These are phyloP conservation scores for Blumeria graminis DNA, from an alignment of 2,329 filamentous ascomycete species.

Conservation along the genomic window DNA sequence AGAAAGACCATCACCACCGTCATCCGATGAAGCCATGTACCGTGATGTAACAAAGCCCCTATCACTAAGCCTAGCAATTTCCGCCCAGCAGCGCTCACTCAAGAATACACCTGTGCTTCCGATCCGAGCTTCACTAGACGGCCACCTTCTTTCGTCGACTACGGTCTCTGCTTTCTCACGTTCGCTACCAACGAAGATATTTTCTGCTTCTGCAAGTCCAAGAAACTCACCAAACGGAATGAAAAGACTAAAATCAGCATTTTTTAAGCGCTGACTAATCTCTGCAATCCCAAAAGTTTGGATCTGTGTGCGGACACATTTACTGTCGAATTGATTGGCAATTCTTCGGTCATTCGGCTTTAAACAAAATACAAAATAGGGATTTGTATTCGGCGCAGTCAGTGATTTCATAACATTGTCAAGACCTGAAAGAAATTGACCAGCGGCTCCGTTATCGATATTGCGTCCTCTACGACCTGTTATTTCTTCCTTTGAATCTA, in stretches of 20 bases:
- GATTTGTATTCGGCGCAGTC: conserved; percentile 59
- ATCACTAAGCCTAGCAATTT: conserved; percentile 55
- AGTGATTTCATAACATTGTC: conserved; percentile 81
- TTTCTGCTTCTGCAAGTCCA: conserved; percentile 63
- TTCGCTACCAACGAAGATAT: conserved; percentile 73
- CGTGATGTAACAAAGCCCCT: conserved; percentile 27
- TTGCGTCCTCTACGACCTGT: conserved; percentile 19
- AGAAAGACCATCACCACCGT: conserved; percentile 36
- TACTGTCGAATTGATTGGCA: conserved; percentile 96
- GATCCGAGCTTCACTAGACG: conserved; percentile 68
- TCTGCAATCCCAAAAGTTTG: conserved; percentile 93
- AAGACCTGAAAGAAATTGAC: conserved; percentile 71
- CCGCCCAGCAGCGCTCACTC: conserved; percentile 87
- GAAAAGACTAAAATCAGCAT: conserved; percentile 89
- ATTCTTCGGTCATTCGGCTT: conserved; percentile 95
- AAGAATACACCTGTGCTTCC: conserved; percentile 88
- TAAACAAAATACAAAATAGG: conserved; percentile 89
- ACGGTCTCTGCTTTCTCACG: conserved; percentile 75
- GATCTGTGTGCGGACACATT: conserved; percentile 83
- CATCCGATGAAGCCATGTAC: conserved; percentile 29
- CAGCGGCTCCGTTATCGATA: conserved; percentile 64
- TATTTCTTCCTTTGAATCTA: conserved; percentile 21
- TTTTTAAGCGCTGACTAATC: conserved; percentile 77
- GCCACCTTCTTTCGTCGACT: conserved; percentile 84
- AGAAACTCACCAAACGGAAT: conserved; percentile 90